These are phyloP conservation scores for Porogramme epimiltina DNA, from an alignment of 1,284 basidiomycete species.

Conservation along the genomic window DNA sequence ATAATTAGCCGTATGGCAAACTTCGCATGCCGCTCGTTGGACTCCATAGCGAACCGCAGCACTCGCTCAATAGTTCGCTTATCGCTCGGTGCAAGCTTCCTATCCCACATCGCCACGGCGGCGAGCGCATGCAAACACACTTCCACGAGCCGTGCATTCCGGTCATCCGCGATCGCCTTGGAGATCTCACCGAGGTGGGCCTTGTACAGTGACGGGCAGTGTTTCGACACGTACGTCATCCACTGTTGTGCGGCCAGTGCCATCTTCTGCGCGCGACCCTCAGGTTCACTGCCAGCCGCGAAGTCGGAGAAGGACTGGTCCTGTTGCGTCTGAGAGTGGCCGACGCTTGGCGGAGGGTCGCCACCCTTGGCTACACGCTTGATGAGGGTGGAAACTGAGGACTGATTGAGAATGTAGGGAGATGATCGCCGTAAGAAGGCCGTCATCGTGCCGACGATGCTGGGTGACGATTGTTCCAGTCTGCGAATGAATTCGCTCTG, in stretches of 20 bases:
- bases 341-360: conserved; percentile 15
- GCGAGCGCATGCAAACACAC: conserved; percentile 78
- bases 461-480: conserved; percentile 68
- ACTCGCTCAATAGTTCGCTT: conserved; percentile 72
- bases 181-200: conserved; percentile 75
- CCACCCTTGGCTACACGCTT: conserved; percentile 59
- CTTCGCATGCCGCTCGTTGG: conserved; percentile 78
- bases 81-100: conserved; percentile 58
- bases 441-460: conserved; percentile 69
- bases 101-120: conserved; percentile 62
- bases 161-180: conserved; percentile 69
- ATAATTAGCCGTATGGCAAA: conserved; percentile 84
- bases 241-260: conserved; percentile 52
- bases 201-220: conserved; percentile 74
- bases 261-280: conserved; percentile 36
- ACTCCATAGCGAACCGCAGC: conserved; percentile 59
- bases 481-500: conserved; percentile 80
- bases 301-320: conserved; percentile 20
- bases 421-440: conserved; percentile 74
- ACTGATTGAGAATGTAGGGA: conserved; percentile 81
- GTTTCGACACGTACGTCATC: conserved; percentile 74
- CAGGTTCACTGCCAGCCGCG: conserved; percentile 18
- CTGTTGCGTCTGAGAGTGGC: conserved; percentile 20
- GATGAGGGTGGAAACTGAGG: conserved; percentile 80
- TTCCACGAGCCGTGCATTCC: conserved; percentile 63